Conservation (phyloP, 176 grass and related monocot species). For the Rhynchospora pubera region DNA sequence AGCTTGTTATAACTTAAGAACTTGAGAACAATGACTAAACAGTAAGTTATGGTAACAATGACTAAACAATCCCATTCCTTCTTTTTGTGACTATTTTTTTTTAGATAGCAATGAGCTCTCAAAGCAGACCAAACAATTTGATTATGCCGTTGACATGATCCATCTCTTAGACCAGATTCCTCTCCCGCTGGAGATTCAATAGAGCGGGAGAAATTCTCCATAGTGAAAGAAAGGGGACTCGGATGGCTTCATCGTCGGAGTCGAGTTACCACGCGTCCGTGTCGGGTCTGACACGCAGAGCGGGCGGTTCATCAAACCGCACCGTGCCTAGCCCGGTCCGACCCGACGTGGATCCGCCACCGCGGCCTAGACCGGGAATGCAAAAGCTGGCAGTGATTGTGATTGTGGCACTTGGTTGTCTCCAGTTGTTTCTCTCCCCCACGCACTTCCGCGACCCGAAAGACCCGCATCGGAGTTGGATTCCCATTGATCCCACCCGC, state of each 20-base stretch:
- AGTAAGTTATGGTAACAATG: too few species aligned
- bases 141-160: background rate
- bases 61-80: too few species aligned
- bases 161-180: background rate
- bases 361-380: conserved; percentile 45
- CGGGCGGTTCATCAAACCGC: background rate
- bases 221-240: background rate
- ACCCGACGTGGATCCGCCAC: conserved; percentile 55
- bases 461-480: conserved; percentile 59
- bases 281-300: conserved; percentile 20
- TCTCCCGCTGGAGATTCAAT: background rate
- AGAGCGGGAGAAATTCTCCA: background rate
- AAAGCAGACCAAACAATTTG: too few species aligned
- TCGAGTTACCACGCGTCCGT: conserved; percentile 26
- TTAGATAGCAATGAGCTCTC: too few species aligned
- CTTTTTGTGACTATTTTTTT: too few species aligned
- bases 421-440: conserved; percentile 69
- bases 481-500: conserved; percentile 33
- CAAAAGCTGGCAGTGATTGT: conserved; percentile 59
- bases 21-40: too few species aligned
- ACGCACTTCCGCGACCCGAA: conserved; percentile 66
- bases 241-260: conserved; percentile 7
- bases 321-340: conserved; percentile 29
- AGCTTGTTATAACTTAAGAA: too few species aligned
- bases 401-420: conserved; percentile 44